These are phyloP conservation scores for Akebia trifoliata DNA, from an alignment of 164 flowering plant species.

Conservation along the genomic window DNA sequence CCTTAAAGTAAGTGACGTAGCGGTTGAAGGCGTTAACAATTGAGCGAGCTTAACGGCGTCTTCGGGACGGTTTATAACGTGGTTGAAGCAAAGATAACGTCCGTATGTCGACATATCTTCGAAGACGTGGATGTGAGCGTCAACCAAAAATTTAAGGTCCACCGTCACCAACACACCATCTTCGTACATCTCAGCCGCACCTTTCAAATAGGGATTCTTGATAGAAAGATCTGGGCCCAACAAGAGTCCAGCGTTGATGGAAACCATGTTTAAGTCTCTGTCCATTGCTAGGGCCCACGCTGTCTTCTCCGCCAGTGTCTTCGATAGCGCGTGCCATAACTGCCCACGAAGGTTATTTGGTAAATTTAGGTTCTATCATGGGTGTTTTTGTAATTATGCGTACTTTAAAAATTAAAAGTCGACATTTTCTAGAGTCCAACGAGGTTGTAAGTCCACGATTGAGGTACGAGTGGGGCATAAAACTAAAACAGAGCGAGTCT, in stretches of 20 bases:
- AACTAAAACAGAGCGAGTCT: too few species aligned
- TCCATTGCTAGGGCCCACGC: conserved; percentile 92
- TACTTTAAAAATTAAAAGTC: too few species aligned
- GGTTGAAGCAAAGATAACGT: conserved; percentile 73
- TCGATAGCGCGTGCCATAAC: conserved; percentile 82
- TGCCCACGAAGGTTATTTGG: conserved; percentile 17
- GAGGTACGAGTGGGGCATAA: too few species aligned
- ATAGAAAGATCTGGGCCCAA: conserved; percentile 39
- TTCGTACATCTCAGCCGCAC: conserved; percentile 85
- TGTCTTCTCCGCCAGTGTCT: conserved; percentile 71
- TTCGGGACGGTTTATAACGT: conserved; percentile 35
- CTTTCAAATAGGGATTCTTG: conserved; percentile 54
- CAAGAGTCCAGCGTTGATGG: conserved; percentile 58
- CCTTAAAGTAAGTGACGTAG: conserved; percentile 20
- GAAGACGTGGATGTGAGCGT: conserved; percentile 64
- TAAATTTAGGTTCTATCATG: too few species aligned
- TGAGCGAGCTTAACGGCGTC: conserved; percentile 44
- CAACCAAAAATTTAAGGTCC: conserved; percentile 52
- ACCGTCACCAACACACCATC: conserved; percentile 68
- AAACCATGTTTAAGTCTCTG: conserved; percentile 66
- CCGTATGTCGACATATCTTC: conserved; percentile 65
- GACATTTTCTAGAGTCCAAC: too few species aligned
- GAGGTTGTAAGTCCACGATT: neutral
- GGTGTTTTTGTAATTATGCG: neutral
- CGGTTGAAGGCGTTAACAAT: conserved; percentile 18